phyloP scores from a whole-genome alignment of 1,284 basidiomycete species.

The Dichomitus squalens region DNA sequence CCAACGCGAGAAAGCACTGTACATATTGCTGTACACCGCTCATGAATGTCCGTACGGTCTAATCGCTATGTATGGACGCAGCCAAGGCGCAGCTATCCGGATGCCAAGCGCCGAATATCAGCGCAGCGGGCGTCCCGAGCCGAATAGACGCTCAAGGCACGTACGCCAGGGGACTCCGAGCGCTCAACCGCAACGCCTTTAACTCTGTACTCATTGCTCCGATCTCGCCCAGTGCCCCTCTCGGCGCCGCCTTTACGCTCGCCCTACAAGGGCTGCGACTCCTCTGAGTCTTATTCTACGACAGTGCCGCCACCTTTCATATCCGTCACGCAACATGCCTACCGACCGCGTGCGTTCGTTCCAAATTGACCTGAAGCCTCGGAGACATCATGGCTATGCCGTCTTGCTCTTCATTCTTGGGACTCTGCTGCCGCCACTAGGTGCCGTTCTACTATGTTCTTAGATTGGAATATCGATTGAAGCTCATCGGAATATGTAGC shows the following conservation, averaged over 20 bases:
- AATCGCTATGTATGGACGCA: no score
- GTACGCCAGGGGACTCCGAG: neutral
- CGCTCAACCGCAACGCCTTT: neutral
- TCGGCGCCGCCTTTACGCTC: neutral
- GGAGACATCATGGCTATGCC: slow-evolving; percentile 81
- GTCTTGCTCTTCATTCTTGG: slow-evolving; percentile 84
- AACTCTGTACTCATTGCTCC: neutral
- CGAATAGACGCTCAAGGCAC: no score
- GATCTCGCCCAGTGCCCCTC: neutral
- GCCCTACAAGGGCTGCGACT: neutral
- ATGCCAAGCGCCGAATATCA: no score
- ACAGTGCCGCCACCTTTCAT: neutral
- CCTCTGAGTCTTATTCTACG: neutral
- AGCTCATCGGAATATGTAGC: slow-evolving; percentile 43
- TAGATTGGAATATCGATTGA: slow-evolving; percentile 7
- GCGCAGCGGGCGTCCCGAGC: no score
- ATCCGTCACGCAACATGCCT: slow-evolving; percentile 18
- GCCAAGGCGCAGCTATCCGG: no score
- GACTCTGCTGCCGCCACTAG: slow-evolving; percentile 84
- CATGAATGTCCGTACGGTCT: no score
- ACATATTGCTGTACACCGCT: no score
- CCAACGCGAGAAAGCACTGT: no score
- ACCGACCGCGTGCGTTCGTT: slow-evolving; percentile 18
- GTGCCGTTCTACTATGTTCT: slow-evolving; percentile 45
- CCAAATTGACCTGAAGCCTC: slow-evolving; percentile 70